phyloP scores from a whole-genome alignment of 2,329 filamentous ascomycete species.

The Trichocomaceae sp. region DNA sequence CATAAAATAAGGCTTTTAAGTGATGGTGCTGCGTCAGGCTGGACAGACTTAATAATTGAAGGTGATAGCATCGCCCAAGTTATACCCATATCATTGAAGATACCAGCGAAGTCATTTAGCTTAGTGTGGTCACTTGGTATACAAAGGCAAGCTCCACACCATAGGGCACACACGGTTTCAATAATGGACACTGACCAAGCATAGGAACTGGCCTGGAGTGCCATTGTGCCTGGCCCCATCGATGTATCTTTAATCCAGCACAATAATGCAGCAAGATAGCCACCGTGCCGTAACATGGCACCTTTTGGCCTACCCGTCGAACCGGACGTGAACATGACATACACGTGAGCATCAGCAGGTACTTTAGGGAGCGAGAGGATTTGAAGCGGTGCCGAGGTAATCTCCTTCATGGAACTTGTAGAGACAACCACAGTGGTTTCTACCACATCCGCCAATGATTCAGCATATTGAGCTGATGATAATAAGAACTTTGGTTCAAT shows the following conservation, averaged over 20 bases:
- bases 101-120: constrained; percentile 44
- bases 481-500: neutral
- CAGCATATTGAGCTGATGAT: neutral
- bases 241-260: constrained; percentile 48
- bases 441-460: neutral
- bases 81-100: constrained; percentile 46
- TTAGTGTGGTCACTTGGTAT: constrained; percentile 48
- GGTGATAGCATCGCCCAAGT: constrained; percentile 55
- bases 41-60: constrained; percentile 41
- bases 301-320: constrained; percentile 1
- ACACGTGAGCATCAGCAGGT: constrained; percentile 21
- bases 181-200: constrained; percentile 49
- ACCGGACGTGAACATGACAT: neutral
- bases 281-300: constrained; percentile 48
- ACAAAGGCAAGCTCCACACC: constrained; percentile 54
- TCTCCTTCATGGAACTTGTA: neutral
- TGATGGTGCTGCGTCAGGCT: neutral
- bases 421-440: neutral
- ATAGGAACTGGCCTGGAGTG: constrained; percentile 53
- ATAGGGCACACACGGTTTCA: constrained; percentile 50
- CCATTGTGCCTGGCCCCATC: constrained; percentile 48
- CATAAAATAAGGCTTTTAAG: neutral
- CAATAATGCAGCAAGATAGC: constrained; percentile 51
- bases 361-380: neutral
- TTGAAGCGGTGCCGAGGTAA: neutral